phyloP scores from a whole-genome alignment of 129 eudicot genomes.

The Kitagawia praeruptora region DNA sequence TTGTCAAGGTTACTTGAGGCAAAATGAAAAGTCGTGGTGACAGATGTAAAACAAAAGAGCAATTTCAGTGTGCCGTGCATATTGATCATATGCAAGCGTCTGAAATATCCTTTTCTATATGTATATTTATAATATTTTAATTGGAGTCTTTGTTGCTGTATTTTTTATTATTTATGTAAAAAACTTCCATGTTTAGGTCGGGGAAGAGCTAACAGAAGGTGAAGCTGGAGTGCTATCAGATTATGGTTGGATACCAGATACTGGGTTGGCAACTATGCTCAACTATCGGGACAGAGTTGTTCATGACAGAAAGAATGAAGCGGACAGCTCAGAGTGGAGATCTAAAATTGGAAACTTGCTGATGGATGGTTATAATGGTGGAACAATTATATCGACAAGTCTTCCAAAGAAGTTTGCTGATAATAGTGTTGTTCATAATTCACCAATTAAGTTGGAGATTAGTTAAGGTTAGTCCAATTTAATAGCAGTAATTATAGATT shows the following conservation, averaged over 20 bases:
- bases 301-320: conserved; percentile 74
- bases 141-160: background rate
- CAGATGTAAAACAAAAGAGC: background rate
- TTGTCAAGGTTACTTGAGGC: background rate
- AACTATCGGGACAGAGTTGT: conserved; percentile 79
- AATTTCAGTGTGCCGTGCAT: background rate
- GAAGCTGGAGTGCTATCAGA: conserved; percentile 77
- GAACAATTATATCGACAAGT: conserved; percentile 41
- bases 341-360: conserved; percentile 76
- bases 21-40: background rate
- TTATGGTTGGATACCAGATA: conserved; percentile 83
- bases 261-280: conserved; percentile 84
- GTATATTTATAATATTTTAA: too few relatives aligned
- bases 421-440: conserved; percentile 14
- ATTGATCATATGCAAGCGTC: background rate
- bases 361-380: conserved; percentile 77
- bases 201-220: conserved; percentile 34
- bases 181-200: conserved; percentile 1
- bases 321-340: conserved; percentile 75
- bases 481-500: background rate
- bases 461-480: too few relatives aligned
- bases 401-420: conserved; percentile 47
- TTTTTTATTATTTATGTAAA: background rate
- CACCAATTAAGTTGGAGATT: conserved; percentile 55
- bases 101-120: background rate